Evolutionary conservation across 768 basidiomycete species (phyloP), one percentile per base, ranked within the genome.

Genomic region (Tylopilus sp.): DNA sequence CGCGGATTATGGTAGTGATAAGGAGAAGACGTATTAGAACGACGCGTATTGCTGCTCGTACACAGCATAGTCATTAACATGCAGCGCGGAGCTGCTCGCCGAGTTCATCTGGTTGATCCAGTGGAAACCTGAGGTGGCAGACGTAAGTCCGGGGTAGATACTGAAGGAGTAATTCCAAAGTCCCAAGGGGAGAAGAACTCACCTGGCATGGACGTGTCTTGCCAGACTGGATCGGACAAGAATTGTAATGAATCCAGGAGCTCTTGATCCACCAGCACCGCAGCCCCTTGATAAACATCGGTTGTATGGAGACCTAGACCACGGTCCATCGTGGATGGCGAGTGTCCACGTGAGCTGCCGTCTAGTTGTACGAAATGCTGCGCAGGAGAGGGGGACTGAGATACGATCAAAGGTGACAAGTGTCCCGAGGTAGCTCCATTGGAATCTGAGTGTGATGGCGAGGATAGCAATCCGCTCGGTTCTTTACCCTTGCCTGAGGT

Each of bases 181-280:
- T 0, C 21, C 6, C 22, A 4, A 6, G 31, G 14, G 14, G 12
- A 17, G 37, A 10, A 8, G 14, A 19, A 65, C 79, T 59, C 56
- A 85, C 84, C 78, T 61, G 83, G 78, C 34, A 83, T 57, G 2
- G 76, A 69, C 26, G 79, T 76, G 62, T 82, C 81, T 33, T 76
- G 78, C 83, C 82, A 85, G 3, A 71, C 68, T 40, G 80, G 77
- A 62, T 84, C 78, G 16, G 76, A 71, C 61, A 86, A 64, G 28
- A 80, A 76, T 58, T 84, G 82, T 62, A 85, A 78, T 24, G 82
- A 81, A 48, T 84, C 79, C 65, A 86, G 60, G 25, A 86, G 77
- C 36, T 82, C 81, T 17, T 74, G 71, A 59, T 87, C 83, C 59
- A 83, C 83, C 3, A 77, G 76, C 58, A 85, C 72, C 1, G 81